Conservation (phyloP, 768 basidiomycete genomes). For the Cytidiella melzeri region DNA sequence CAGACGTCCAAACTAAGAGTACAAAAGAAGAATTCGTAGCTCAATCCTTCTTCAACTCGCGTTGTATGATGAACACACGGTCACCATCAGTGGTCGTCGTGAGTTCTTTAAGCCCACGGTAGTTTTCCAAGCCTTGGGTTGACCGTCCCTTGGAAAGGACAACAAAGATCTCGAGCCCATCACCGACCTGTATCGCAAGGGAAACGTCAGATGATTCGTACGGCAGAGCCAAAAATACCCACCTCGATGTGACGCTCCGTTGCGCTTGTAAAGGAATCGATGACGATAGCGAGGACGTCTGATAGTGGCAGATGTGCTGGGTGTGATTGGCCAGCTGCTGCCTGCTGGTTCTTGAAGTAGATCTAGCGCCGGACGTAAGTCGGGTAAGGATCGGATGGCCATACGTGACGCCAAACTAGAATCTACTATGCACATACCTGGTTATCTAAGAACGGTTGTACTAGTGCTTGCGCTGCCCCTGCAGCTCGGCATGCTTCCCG, state of each 20-base stretch:
- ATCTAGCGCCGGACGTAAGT: constrained; percentile 59
- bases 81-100: constrained; percentile 57
- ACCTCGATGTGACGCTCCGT: constrained; percentile 99
- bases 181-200: constrained; percentile 63
- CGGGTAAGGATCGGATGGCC: constrained; percentile 39
- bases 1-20: constrained; percentile 9
- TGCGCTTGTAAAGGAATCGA: constrained; percentile 94
- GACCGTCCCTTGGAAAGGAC: constrained; percentile 67
- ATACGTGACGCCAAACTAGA: background rate
- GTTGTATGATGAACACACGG: constrained; percentile 67
- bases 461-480: constrained; percentile 88
- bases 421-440: constrained; percentile 55
- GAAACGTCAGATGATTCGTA: background rate
- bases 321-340: constrained; percentile 65
- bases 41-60: constrained; percentile 82
- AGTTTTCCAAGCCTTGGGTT: constrained; percentile 48
- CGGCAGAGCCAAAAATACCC: constrained; percentile 20
- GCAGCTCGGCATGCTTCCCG: constrained; percentile 95
- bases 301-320: constrained; percentile 78
- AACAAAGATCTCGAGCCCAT: constrained; percentile 90
- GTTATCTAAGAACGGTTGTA: constrained; percentile 98
- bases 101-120: constrained; percentile 59
- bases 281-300: constrained; percentile 79
- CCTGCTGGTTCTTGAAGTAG: constrained; percentile 93
- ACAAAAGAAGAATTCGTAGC: background rate